Evolutionary conservation across 805 yeast genomes (phyloP).

Genomic region (Blastobotrys americana): DNA sequence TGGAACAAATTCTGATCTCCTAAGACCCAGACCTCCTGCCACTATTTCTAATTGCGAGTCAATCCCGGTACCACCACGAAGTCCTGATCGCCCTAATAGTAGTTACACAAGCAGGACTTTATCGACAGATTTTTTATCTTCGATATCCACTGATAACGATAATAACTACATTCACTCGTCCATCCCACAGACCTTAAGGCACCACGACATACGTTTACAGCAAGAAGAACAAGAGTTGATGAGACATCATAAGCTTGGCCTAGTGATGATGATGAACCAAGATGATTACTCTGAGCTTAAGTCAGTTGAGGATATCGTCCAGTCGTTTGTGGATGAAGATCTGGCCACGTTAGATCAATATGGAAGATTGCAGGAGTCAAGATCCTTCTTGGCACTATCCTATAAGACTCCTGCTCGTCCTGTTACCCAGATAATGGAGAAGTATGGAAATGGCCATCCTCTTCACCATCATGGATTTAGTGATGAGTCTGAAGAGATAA

Average conservation of each 20-base stretch:
- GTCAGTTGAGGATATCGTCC: conserved; percentile 26
- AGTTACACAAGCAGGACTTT: not conserved
- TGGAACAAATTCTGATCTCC: too few species aligned
- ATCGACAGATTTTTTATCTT: not conserved
- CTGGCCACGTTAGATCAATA: conserved; percentile 25
- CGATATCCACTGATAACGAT: not conserved
- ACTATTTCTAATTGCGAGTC: too few species aligned
- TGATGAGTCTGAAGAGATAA: not conserved
- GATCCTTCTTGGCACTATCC: not conserved
- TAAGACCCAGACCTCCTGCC: too few species aligned
- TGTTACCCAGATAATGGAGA: not conserved
- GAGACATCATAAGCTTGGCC: not conserved
- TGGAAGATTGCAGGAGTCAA: not conserved
- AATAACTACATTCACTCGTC: not conserved
- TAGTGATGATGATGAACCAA: not conserved
- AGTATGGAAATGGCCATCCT: not conserved
- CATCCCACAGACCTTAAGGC: not conserved
- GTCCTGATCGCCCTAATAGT: not conserved
- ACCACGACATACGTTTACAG: not conserved
- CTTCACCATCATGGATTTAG: not conserved
- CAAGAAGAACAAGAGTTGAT: not conserved
- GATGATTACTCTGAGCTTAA: not conserved
- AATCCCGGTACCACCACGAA: not conserved
- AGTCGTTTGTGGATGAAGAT: conserved; percentile 27
- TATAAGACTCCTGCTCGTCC: not conserved